Conservation (phyloP, 2,329 filamentous ascomycete genomes). For the Alternaria longipes region DNA sequence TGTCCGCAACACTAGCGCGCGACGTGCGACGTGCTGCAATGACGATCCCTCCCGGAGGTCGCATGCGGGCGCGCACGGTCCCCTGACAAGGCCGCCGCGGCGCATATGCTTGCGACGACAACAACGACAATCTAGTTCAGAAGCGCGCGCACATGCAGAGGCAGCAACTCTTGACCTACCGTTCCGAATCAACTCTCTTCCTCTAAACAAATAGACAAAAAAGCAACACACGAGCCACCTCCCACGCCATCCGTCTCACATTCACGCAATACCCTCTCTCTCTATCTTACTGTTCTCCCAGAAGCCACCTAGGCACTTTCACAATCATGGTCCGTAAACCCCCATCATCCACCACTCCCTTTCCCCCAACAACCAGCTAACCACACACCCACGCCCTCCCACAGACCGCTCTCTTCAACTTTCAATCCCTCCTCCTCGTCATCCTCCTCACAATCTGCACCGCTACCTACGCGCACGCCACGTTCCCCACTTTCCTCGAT, state of each 20-base stretch:
- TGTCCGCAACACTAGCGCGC: not conserved
- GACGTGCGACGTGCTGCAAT: slow-evolving; percentile 1
- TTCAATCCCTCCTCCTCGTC: slow-evolving; percentile 94
- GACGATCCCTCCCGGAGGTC: slow-evolving; percentile 5
- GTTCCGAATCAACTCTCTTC: accelerated
- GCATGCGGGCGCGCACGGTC: slow-evolving; percentile 20
- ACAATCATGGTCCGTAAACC: slow-evolving; percentile 24
- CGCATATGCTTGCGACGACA: not conserved
- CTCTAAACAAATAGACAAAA: not conserved
- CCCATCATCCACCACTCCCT: not conserved
- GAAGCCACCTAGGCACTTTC: not conserved
- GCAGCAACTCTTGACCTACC: not conserved
- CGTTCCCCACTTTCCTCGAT: slow-evolving; percentile 90
- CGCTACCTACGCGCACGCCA: slow-evolving; percentile 89
- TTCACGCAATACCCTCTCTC: not conserved
- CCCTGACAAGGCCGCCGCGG: not conserved
- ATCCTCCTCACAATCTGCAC: slow-evolving; percentile 96
- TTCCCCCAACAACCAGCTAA: not conserved
- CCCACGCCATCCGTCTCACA: not conserved
- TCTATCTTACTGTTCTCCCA: not conserved
- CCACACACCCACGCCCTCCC: slow-evolving; percentile 5
- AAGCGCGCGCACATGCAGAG: not conserved
- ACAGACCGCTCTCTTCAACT: slow-evolving; percentile 99
- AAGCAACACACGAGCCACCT: not conserved
- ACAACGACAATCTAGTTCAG: not conserved